Evolutionary conservation across 2,329 filamentous ascomycete genomes (phyloP).

Genomic region (Botryotinia convoluta): DNA sequence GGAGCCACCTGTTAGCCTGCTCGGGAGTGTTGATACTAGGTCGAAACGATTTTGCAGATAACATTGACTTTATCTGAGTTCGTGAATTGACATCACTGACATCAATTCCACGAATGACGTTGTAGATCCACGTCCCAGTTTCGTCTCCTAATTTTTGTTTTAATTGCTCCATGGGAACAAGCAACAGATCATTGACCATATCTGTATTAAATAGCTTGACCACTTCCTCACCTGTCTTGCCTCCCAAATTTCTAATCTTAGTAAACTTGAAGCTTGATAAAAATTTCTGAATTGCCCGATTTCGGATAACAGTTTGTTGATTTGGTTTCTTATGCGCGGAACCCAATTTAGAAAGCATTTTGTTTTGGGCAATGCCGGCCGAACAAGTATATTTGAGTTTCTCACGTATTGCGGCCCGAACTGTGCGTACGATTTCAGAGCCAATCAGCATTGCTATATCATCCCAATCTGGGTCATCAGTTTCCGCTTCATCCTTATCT

Average conservation of each 20-base stretch:
- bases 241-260: slow-evolving; percentile 91
- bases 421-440: slow-evolving; percentile 79
- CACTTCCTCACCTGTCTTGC: slow-evolving; percentile 87
- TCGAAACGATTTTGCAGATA: slow-evolving; percentile 92
- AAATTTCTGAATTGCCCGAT: slow-evolving; percentile 76
- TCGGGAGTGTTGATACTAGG: slow-evolving; percentile 76
- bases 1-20: slow-evolving; percentile 79
- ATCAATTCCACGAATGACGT: slow-evolving; percentile 82
- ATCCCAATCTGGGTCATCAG: slow-evolving; percentile 90
- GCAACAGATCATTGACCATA: slow-evolving; percentile 69
- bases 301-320: slow-evolving; percentile 88
- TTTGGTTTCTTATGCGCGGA: slow-evolving; percentile 92
- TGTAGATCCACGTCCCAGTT: slow-evolving; percentile 81
- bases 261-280: slow-evolving; percentile 85
- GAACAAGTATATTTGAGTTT: slow-evolving; percentile 86
- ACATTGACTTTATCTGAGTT: slow-evolving; percentile 95
- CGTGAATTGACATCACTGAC: slow-evolving; percentile 83
- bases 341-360: slow-evolving; percentile 92
- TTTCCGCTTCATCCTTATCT: slow-evolving; percentile 68
- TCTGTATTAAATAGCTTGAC: slow-evolving; percentile 80
- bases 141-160: slow-evolving; percentile 79
- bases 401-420: slow-evolving; percentile 67
- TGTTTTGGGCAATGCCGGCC: slow-evolving; percentile 84
- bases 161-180: slow-evolving; percentile 70
- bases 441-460: slow-evolving; percentile 84